These are phyloP conservation scores for Exophiala sp. DNA, from an alignment of 2,329 filamentous ascomycete species.

Conservation along the genomic window DNA sequence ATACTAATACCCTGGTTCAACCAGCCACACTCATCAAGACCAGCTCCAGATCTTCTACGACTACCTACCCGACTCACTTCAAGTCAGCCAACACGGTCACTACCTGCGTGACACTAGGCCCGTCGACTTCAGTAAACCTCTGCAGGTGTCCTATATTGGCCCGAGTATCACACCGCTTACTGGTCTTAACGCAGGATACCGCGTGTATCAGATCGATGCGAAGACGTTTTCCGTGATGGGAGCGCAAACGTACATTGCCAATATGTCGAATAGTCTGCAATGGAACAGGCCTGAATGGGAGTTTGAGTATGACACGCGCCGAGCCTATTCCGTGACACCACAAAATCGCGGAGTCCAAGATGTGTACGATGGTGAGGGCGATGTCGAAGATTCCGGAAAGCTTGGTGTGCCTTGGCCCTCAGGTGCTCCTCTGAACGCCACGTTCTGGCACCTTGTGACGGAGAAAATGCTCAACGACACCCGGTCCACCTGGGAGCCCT, in stretches of 20 bases:
- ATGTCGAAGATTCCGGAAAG: too few species aligned
- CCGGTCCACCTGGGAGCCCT: too few species aligned
- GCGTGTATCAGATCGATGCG: conserved; percentile 52
- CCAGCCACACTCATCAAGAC: conserved; percentile 52
- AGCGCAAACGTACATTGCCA: conserved; percentile 50
- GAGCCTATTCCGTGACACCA: conserved; percentile 45
- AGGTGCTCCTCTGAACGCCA: conserved; percentile 51
- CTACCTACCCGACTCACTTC: too few species aligned
- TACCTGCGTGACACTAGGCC: too few species aligned
- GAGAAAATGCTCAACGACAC: too few species aligned
- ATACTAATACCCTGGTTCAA: too few species aligned
- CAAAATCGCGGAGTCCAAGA: too few species aligned
- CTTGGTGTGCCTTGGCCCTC: too few species aligned
- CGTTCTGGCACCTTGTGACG: conserved; percentile 55
- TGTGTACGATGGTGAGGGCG: too few species aligned
- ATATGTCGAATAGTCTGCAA: conserved; percentile 42
- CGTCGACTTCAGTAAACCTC: too few species aligned
- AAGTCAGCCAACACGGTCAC: too few species aligned
- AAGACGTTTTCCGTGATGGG: conserved; percentile 50
- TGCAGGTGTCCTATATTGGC: conserved; percentile 49
- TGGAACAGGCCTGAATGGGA: conserved; percentile 45
- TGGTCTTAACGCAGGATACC: conserved; percentile 50
- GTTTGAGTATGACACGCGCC: conserved; percentile 49
- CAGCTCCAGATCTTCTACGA: conserved; percentile 51
- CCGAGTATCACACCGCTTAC: conserved; percentile 50